Evolutionary conservation across 139 green algal genomes (phyloP), one percentile per base, ranked within the genome.

Genomic region (Chlorella sp.): DNA sequence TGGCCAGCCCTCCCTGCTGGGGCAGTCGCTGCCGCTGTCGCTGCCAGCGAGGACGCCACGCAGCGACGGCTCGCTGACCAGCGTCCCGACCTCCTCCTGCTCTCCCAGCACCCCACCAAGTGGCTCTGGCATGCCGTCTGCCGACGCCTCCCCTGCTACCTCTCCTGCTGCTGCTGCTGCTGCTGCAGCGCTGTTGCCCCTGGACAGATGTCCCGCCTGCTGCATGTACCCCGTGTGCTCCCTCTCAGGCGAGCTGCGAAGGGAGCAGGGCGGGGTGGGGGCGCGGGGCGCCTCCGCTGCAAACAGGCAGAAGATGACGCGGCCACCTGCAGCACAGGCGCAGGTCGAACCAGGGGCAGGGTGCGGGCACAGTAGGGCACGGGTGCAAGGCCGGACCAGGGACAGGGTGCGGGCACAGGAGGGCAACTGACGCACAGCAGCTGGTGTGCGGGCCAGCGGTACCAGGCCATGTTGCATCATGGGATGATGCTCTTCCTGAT

Each of bases 271-370:
- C 26, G 78, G 83, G 22, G 80, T 85, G 40, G 85, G 71, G 0
- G 64, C 77, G 0, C 66, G 83, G 28, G 37, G 37, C 61, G 81
- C 30, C 4, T 81, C 21, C 32, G 89, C 78, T 4, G 73, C 69
- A 86, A 97, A 96, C 68, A 98, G 92, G 87, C 95, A 96, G 91
- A 98, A 97, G 85, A 97, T 94, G 0, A 98, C 94, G 0, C 89
- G 83, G 26, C 96, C 96, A n/a, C 95, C 96, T 88, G 84, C 40
- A 40, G 12, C 71, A 42, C 12, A 40, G 2, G 71, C 32, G n/a
- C 32, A 11, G 32, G 32, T 11, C n/a, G n/a, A n/a, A n/a, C n/a
- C n/a, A 37, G n/a, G 37, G 19, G 32, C n/a, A 42, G 11, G 34
- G 32, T 79, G 73, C 32, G 68, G 48, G 48, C 48, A n/a, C n/a